Base-by-base conservation (phyloP, 306 rosid genomes). In the Luffa aegyptiaca region DNA sequence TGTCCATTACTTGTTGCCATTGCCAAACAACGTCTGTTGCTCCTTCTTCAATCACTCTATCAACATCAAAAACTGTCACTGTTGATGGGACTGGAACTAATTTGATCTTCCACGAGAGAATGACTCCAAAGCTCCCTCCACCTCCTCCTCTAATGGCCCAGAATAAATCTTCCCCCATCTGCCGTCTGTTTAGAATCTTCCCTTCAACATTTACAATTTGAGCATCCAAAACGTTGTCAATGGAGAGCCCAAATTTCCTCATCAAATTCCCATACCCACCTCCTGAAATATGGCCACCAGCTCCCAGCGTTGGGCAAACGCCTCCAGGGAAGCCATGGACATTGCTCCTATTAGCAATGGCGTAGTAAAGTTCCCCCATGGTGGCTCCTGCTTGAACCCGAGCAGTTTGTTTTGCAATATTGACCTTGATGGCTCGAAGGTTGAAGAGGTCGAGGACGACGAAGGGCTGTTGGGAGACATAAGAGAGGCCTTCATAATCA, bases 141-240 rank as follows among this genome's bases (percentile, higher is more conserved):
- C 86, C 63, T 36, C 35, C 85, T 14, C 86, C 89, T 80, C 87
- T 55, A 56, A 87, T 72, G n/a, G 86, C 89, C 89, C 89, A 84
- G 36, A 87, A 87, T 1, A 82, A 37, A 75, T 87, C 87, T 44
- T 87, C 86, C 10, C 87, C 87, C 87, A 87, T 84, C 0, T 64
- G 21, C 5, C 78, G 70, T 68, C 84, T 58, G 10, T 87, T 82
- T 5, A 82, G 86, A 31, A 84, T 70, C 26, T 3, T 35, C 10
- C 86, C 87, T 2, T 80, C 51, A 2, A 46, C 89, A 70, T 63
- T 70, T 1, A 84, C 85, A 14, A 87, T 56, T 37, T 59, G 35
- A 5, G 82, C 87, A 20, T 87, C 89, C 11, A 77, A 16, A 37
- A 82, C 21, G 17, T 84, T 87, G 61, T 86, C 89, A 5, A 46